Evolutionary conservation across 345 rosid species (phyloP).

Genomic region (Brassica juncea): DNA sequence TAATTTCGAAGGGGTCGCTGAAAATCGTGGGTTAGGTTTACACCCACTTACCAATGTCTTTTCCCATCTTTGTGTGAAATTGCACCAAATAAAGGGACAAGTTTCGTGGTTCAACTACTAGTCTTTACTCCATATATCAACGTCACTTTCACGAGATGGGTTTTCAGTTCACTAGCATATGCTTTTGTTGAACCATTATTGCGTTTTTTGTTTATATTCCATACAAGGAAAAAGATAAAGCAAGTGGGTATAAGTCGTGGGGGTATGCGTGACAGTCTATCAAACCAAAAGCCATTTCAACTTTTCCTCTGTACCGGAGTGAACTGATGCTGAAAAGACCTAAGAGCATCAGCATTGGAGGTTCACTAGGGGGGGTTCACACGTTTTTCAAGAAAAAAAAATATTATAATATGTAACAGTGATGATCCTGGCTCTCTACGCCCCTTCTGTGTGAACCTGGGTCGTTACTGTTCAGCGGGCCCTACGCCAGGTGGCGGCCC

Average conservation of each 20-base stretch:
- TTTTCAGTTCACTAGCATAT: neutral
- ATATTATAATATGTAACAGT: no score
- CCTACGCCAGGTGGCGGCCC: no score
- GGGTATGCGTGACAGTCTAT: slow-evolving; percentile 39
- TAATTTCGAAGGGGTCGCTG: slow-evolving; percentile 11
- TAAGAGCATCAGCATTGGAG: no score
- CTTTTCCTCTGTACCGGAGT: slow-evolving; percentile 34
- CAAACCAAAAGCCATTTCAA: slow-evolving; percentile 26
- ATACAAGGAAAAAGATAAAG: neutral
- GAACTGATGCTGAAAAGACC: slow-evolving; percentile 18
- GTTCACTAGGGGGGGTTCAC: no score
- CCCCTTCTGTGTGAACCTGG: no score
- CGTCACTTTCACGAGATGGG: slow-evolving; percentile 30
- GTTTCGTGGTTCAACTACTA: slow-evolving; percentile 35
- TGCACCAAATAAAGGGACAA: slow-evolving; percentile 28
- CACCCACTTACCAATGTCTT: slow-evolving; percentile 29
- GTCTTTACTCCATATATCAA: slow-evolving; percentile 26
- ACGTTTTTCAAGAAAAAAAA: no score
- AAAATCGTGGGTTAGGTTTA: slow-evolving; percentile 37
- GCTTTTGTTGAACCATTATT: slow-evolving; percentile 12
- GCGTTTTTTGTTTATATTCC: slow-evolving; percentile 11
- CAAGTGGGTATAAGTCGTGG: slow-evolving; percentile 32
- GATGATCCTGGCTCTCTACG: no score
- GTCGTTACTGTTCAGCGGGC: no score
- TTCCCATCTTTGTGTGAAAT: slow-evolving; percentile 31